These are phyloP conservation scores for Tremella fuciformis DNA, from an alignment of 768 basidiomycete species.

Conservation along the genomic window DNA sequence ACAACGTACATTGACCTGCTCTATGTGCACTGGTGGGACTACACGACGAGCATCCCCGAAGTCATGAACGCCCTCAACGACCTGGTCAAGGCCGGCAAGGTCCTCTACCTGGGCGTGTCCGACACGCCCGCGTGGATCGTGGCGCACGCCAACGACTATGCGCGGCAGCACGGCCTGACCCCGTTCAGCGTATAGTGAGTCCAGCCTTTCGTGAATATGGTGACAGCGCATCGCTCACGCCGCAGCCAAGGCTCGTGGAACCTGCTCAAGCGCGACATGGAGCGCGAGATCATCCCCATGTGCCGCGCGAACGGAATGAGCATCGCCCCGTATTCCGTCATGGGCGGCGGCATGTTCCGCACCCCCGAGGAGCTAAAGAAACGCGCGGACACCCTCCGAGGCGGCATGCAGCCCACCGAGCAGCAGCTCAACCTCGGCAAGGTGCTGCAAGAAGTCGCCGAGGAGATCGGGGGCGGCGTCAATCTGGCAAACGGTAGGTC, in stretches of 20 bases:
- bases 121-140: constrained; percentile 43
- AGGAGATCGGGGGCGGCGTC: constrained; percentile 37
- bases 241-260: constrained; percentile 37
- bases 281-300: constrained; percentile 60
- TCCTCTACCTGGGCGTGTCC: constrained; percentile 43
- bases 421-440: constrained; percentile 24
- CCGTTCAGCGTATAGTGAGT: constrained; percentile 59
- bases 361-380: constrained; percentile 30
- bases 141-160: constrained; percentile 56
- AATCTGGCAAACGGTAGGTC: constrained; percentile 22
- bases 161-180: constrained; percentile 56
- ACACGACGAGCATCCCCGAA: constrained; percentile 59
- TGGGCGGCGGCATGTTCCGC: constrained; percentile 53
- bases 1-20: constrained; percentile 61
- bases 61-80: constrained; percentile 60
- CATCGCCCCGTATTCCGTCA: constrained; percentile 42
- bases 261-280: constrained; percentile 54
- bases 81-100: constrained; percentile 58
- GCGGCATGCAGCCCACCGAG: constrained; percentile 16
- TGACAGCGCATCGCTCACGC: too few species aligned
- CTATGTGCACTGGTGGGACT: constrained; percentile 59
- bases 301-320: constrained; percentile 25
- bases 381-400: constrained; percentile 21
- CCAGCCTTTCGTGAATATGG: too few species aligned
- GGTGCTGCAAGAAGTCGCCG: constrained; percentile 36